Percentiles rank a stretch among this genome's conserved stretches.
Evolutionary conservation across 1,139 yeast species (phyloP).

Genomic region (Debaryomyces fabryi): DNA sequence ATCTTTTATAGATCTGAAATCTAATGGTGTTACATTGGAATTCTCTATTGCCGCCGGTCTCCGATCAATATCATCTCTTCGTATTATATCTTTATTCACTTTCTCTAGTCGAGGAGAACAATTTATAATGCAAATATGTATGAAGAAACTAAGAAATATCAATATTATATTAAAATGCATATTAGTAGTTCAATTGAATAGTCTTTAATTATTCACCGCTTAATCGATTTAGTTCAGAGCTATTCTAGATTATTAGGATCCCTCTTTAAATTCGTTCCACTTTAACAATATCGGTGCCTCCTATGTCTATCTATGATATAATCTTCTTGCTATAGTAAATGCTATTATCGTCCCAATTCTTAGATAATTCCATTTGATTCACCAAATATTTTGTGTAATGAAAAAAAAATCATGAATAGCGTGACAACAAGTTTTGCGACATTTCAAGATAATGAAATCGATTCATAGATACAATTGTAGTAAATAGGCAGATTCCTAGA

Average conservation of each 20-base stretch:
- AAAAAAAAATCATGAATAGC: conserved; percentile 1
- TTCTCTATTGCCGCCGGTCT: conserved; percentile 6
- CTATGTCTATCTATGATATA: background rate
- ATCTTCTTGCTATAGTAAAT: background rate
- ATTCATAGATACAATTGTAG: background rate
- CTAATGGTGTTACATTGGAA: conserved; percentile 32
- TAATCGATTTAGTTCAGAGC: background rate
- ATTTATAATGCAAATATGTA: background rate
- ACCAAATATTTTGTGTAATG: conserved; percentile 2
- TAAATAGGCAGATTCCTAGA: background rate
- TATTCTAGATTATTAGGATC: background rate
- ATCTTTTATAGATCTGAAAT: conserved; percentile 48
- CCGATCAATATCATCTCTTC: background rate
- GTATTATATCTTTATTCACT: conserved; percentile 1
- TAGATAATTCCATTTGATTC: background rate
- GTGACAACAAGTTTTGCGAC: conserved; percentile 3
- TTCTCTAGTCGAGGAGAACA: conserved; percentile 6
- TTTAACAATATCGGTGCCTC: background rate
- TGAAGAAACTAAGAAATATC: background rate
- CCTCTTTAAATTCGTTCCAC: background rate
- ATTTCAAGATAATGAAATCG: background rate
- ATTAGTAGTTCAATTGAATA: background rate
- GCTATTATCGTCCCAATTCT: background rate
- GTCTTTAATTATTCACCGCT: background rate
- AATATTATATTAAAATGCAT: conserved; percentile 6